Conservation (phyloP, 2,329 filamentous ascomycete genomes). For the Penicillium sp. region DNA sequence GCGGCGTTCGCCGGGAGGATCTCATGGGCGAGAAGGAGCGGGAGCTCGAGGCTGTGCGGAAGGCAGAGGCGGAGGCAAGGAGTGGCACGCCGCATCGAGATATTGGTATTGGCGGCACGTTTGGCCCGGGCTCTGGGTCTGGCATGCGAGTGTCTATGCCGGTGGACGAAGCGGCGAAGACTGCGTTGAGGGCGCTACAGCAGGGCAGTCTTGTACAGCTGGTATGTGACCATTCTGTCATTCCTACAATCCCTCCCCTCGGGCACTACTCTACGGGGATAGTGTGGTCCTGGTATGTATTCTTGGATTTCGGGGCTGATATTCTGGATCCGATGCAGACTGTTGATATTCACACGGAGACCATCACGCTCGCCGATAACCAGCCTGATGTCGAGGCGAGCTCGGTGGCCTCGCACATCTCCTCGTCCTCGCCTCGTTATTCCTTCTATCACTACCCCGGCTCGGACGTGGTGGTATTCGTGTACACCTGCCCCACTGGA, state of each 20-base stretch:
- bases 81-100: constrained; percentile 52
- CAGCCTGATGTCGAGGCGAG: constrained; percentile 44
- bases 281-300: background rate
- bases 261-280: background rate
- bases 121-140: constrained; percentile 29
- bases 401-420: constrained; percentile 49
- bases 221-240: constrained; percentile 35
- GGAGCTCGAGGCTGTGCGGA: constrained; percentile 55
- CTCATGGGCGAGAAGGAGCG: constrained; percentile 63
- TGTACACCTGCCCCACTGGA: constrained; percentile 61
- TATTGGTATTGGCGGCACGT: constrained; percentile 46
- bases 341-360: constrained; percentile 51
- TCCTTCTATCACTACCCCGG: constrained; percentile 58
- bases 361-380: constrained; percentile 51
- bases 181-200: constrained; percentile 47
- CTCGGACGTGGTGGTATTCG: constrained; percentile 54
- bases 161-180: constrained; percentile 53
- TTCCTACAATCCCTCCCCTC: no score
- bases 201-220: constrained; percentile 50
- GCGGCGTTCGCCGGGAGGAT: constrained; percentile 40
- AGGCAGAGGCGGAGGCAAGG: constrained; percentile 58
- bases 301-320: constrained; percentile 22
- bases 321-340: constrained; percentile 31
- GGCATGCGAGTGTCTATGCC: constrained; percentile 51
- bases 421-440: constrained; percentile 56